These are phyloP conservation scores for Sergeia podlipaevii DNA, from an alignment of 208 protist species.

Conservation along the genomic window DNA sequence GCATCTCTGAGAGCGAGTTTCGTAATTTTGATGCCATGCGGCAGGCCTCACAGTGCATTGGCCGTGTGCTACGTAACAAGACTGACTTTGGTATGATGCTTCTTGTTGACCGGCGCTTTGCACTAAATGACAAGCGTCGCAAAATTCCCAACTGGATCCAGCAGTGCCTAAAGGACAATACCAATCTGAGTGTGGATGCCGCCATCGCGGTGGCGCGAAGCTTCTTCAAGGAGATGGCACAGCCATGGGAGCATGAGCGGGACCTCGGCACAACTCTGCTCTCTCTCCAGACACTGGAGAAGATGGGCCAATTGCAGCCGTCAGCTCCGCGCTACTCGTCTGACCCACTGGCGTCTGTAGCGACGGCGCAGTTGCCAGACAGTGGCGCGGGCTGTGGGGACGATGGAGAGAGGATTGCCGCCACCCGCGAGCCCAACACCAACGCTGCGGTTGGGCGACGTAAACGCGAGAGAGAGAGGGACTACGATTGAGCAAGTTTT, in stretches of 20 bases:
- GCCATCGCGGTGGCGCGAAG: constrained; percentile 82
- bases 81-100: constrained; percentile 99
- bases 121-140: constrained; percentile 92
- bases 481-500: too few relatives aligned
- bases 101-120: constrained; percentile 97
- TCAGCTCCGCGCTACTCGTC: constrained; percentile 15
- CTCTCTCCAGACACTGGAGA: constrained; percentile 36
- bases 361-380: background rate
- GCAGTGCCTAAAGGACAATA: constrained; percentile 88
- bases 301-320: constrained; percentile 32
- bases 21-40: constrained; percentile 98
- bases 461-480: constrained; percentile 19
- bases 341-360: background rate
- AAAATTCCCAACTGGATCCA: constrained; percentile 93
- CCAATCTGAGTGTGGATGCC: constrained; percentile 88
- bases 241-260: constrained; percentile 87
- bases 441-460: too few relatives aligned
- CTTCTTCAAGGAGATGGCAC: constrained; percentile 96
- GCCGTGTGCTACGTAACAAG: constrained; percentile 98
- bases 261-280: constrained; percentile 87
- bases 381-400: constrained; percentile 5
- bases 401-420: constrained; percentile 27
- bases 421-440: constrained; percentile 44
- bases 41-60: constrained; percentile 99
- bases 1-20: constrained; percentile 97